A percentile compares a stretch with the other conserved stretches of the same genome.
Evolutionary conservation across 257 asterid species (phyloP).

Genomic region (Mitragyna speciosa): DNA sequence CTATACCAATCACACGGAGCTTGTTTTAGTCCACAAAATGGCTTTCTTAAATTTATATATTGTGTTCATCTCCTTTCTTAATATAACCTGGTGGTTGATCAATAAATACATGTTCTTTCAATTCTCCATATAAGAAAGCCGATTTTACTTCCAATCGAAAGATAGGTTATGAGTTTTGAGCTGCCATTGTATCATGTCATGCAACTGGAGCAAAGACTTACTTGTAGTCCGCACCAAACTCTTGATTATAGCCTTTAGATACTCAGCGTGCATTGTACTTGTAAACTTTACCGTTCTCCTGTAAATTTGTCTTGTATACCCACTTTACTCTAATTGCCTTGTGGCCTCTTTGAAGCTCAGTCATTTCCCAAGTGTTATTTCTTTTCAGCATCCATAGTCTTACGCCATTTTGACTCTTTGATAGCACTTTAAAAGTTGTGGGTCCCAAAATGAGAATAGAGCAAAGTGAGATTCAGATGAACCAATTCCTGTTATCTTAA

Average conservation of each 20-base stretch:
- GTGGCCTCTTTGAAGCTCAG: background rate
- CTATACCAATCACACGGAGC: background rate
- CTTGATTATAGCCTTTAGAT: background rate
- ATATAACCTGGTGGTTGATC: slow-evolving; percentile 10
- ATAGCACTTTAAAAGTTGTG: background rate
- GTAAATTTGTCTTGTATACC: background rate
- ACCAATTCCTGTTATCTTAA: background rate
- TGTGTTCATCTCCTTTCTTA: background rate
- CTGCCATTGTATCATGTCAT: background rate
- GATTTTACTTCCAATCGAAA: background rate
- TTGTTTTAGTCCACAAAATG: background rate
- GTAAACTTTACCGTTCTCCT: too few species aligned
- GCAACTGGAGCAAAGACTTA: slow-evolving; percentile 11
- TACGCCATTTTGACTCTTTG: background rate
- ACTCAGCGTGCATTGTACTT: background rate
- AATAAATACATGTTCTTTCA: slow-evolving; percentile 13
- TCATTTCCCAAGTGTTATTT: background rate
- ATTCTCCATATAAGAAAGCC: slow-evolving; percentile 4
- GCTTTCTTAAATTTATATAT: too few species aligned
- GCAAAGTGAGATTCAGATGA: background rate
- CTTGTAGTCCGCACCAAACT: background rate
- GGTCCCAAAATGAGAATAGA: background rate
- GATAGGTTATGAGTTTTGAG: slow-evolving; percentile 10
- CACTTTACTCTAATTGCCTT: background rate
- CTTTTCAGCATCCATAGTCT: background rate